phyloP scores from a whole-genome alignment of 768 basidiomycete genomes.

The Pholiota microspora region DNA sequence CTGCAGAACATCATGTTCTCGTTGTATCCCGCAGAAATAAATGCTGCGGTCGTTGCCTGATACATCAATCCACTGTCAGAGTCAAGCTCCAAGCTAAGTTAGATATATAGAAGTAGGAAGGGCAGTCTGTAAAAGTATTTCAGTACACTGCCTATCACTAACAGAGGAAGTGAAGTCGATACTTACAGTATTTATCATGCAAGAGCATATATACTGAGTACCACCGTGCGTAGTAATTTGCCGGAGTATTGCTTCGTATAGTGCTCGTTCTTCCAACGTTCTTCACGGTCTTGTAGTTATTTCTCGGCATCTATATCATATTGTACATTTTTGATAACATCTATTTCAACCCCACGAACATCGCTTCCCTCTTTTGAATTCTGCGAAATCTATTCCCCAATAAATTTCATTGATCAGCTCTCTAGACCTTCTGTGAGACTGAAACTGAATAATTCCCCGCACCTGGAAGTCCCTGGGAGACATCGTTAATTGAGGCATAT shows the following conservation, averaged over 20 bases:
- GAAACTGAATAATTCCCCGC: neutral
- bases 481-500: neutral
- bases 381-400: neutral
- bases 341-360: neutral
- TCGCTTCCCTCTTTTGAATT: neutral
- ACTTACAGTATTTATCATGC: neutral
- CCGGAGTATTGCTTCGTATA: neutral
- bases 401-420: neutral
- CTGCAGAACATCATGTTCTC: neutral
- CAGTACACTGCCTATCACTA: neutral
- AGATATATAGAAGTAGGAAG: neutral
- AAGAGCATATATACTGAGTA: neutral
- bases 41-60: neutral
- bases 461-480: neutral
- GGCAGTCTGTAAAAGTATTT: neutral
- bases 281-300: neutral
- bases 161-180: neutral
- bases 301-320: neutral
- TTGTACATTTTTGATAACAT: constrained; percentile 4
- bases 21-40: neutral
- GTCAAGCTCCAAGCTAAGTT: neutral
- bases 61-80: neutral
- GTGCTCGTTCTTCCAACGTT: too few species aligned
- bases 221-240: neutral
- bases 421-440: neutral